Percentiles rank a stretch among this genome's conserved stretches.
These are phyloP conservation scores for Penicillium sclerotigenum DNA, from an alignment of 2,329 filamentous ascomycete genomes.

Conservation along the genomic window DNA sequence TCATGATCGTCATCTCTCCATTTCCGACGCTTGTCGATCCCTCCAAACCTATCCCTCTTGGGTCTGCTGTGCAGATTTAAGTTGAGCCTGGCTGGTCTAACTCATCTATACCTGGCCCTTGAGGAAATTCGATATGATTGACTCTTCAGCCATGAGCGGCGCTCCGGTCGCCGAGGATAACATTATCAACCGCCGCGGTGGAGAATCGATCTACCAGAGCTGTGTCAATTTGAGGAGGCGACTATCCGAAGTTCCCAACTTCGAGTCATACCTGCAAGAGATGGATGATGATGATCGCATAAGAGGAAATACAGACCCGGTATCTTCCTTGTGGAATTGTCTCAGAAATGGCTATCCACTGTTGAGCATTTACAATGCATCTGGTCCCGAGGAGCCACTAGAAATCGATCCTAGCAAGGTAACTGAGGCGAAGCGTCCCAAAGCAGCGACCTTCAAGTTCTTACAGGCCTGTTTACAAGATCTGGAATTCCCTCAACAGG, in stretches of 20 bases:
- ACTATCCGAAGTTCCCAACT: slow-evolving; percentile 77
- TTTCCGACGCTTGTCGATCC: slow-evolving; percentile 27
- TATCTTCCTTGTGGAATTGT: slow-evolving; percentile 86
- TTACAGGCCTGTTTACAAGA: slow-evolving; percentile 83
- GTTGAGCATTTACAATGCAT: slow-evolving; percentile 81
- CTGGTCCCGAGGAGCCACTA: slow-evolving; percentile 67
- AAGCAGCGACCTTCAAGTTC: slow-evolving; percentile 89
- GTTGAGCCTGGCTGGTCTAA: slow-evolving; percentile 25
- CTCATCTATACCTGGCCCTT: slow-evolving; percentile 14
- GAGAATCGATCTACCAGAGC: slow-evolving; percentile 94
- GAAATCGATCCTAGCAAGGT: slow-evolving; percentile 62
- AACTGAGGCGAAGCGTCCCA: slow-evolving; percentile 71
- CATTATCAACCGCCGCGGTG: slow-evolving; percentile 95
- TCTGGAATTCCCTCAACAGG: slow-evolving; percentile 71
- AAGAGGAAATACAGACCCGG: slow-evolving; percentile 66
- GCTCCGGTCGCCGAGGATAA: slow-evolving; percentile 69
- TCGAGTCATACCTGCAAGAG: slow-evolving; percentile 69
- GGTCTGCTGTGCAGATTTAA: slow-evolving; percentile 36
- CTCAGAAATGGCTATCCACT: slow-evolving; percentile 80
- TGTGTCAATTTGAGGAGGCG: slow-evolving; percentile 81
- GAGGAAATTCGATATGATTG: slow-evolving; percentile 35
- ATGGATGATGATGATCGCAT: slow-evolving; percentile 67
- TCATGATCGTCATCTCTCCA: slow-evolving; percentile 30
- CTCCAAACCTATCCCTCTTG: slow-evolving; percentile 15
- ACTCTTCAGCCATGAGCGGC: slow-evolving; percentile 33